Percentiles rank a stretch among this genome's conserved stretches.
phyloP scores from a whole-genome alignment of 1,139 yeast species.

The Kluyveromyces marxianus region DNA sequence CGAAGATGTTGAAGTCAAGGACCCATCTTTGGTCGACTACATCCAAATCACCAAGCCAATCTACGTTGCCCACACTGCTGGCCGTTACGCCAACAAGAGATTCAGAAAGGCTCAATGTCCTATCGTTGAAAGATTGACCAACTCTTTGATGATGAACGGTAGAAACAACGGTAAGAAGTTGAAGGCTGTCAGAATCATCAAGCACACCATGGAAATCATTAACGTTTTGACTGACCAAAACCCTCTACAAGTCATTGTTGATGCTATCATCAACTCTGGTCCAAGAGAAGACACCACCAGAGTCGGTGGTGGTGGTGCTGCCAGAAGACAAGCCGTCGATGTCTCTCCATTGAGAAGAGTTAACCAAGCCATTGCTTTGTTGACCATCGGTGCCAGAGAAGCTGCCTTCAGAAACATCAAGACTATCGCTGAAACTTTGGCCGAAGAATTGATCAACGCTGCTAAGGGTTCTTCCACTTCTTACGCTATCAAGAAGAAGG shows the following conservation, averaged over 20 bases:
- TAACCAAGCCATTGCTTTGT: slow-evolving; percentile 96
- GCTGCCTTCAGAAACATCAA: slow-evolving; percentile 99
- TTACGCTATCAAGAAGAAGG: slow-evolving; percentile 99
- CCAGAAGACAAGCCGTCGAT: slow-evolving; percentile 99
- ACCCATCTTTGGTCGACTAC: slow-evolving; percentile 97
- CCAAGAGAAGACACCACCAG: slow-evolving; percentile 99
- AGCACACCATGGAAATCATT: slow-evolving; percentile 98
- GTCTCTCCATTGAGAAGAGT: slow-evolving; percentile 99
- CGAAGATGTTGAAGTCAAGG: slow-evolving; percentile 96
- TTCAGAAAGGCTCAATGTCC: slow-evolving; percentile 99
- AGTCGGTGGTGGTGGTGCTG: slow-evolving; percentile 99
- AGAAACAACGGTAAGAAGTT: slow-evolving; percentile 99
- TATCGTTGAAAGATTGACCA: slow-evolving; percentile 97
- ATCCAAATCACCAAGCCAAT: slow-evolving; percentile 96
- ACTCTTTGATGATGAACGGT: slow-evolving; percentile 99
- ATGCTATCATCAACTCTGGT: slow-evolving; percentile 99
- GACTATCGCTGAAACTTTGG: slow-evolving; percentile 99
- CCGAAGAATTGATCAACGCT: slow-evolving; percentile 99
- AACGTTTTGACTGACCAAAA: slow-evolving; percentile 96
- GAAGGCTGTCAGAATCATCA: slow-evolving; percentile 99
- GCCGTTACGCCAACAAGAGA: slow-evolving; percentile 99
- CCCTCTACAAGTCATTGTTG: slow-evolving; percentile 99
- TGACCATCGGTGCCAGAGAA: slow-evolving; percentile 99
- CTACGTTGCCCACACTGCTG: slow-evolving; percentile 98
- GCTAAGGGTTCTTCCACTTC: slow-evolving; percentile 99